phyloP scores from a whole-genome alignment of 2,329 filamentous ascomycete genomes.

The Knoxdaviesia capensis region DNA sequence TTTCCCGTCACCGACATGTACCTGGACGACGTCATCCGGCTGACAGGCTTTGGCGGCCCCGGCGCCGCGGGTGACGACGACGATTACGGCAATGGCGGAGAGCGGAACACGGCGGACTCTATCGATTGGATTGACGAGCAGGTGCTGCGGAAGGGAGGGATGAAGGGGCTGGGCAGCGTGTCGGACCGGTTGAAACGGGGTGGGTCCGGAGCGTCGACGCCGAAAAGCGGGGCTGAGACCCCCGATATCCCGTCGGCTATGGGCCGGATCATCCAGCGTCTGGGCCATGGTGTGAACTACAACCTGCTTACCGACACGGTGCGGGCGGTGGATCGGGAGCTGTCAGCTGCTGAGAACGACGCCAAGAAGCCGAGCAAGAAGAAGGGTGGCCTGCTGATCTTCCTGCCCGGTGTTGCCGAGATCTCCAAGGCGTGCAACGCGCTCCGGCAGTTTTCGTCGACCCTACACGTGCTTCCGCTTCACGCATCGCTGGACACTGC shows the following conservation, averaged over 20 bases:
- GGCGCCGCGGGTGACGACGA: conserved; percentile 13
- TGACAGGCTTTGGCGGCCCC: conserved; percentile 45
- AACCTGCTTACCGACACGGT: conserved; percentile 66
- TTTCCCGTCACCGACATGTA: conserved; percentile 82
- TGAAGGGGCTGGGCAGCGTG: too few species aligned
- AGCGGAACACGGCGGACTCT: background rate
- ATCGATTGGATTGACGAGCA: too few species aligned
- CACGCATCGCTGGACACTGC: conserved; percentile 80
- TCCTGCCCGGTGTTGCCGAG: conserved; percentile 79
- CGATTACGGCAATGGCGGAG: conserved; percentile 24
- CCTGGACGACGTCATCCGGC: conserved; percentile 65
- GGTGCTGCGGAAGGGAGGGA: too few species aligned
- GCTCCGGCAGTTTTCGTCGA: conserved; percentile 35
- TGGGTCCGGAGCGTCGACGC: too few species aligned
- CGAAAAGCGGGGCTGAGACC: background rate
- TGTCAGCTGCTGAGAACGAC: conserved; percentile 20
- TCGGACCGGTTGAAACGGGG: too few species aligned
- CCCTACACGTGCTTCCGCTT: conserved; percentile 61
- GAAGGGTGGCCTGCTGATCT: conserved; percentile 74
- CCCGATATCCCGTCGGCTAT: conserved; percentile 18
- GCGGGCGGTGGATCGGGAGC: conserved; percentile 57
- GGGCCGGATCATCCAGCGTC: conserved; percentile 48
- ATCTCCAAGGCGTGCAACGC: conserved; percentile 64
- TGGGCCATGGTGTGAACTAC: conserved; percentile 82
- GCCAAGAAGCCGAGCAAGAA: conserved; percentile 30